Conservation (phyloP, 2,329 filamentous ascomycete species). For the Emergomyces africanus region DNA sequence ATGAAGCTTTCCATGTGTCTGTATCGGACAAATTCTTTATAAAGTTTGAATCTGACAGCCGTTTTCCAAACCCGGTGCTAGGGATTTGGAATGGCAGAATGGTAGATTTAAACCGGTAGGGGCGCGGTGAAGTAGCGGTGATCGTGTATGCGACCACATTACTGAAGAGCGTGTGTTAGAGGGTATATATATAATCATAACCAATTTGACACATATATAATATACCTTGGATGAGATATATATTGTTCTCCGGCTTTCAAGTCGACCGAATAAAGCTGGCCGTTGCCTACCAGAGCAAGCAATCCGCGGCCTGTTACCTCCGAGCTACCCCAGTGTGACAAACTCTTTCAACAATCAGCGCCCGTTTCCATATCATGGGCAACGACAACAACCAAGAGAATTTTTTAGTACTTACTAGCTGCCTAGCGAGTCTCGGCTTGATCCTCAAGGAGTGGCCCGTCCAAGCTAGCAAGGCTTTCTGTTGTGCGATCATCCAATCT, state of each 20-base stretch:
- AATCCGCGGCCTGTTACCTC: slow-evolving; percentile 78
- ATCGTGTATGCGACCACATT: slow-evolving; percentile 87
- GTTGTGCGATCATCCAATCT: slow-evolving; percentile 88
- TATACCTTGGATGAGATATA: slow-evolving; percentile 63
- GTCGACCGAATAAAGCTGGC: slow-evolving; percentile 77
- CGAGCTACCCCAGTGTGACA: slow-evolving; percentile 87
- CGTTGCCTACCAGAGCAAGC: slow-evolving; percentile 69
- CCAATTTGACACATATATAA: background rate
- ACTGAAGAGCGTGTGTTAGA: slow-evolving; percentile 28
- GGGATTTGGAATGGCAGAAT: slow-evolving; percentile 68
- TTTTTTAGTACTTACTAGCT: slow-evolving; percentile 40
- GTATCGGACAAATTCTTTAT: slow-evolving; percentile 60
- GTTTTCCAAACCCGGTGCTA: slow-evolving; percentile 45
- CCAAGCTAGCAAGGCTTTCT: slow-evolving; percentile 87
- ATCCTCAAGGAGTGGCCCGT: slow-evolving; percentile 75
- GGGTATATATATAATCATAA: background rate
- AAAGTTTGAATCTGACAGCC: slow-evolving; percentile 60
- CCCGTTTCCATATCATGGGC: background rate
- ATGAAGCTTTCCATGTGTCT: slow-evolving; percentile 56
- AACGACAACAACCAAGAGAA: background rate
- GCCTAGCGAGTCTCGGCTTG: slow-evolving; percentile 60
- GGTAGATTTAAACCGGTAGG: slow-evolving; percentile 77
- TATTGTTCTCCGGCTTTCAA: slow-evolving; percentile 78
- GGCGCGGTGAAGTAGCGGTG: slow-evolving; percentile 57
- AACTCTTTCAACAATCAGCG: slow-evolving; percentile 39